Base-by-base conservation (phyloP, 371 early-diverging fungal species). In the Haplosporangium sp. region DNA sequence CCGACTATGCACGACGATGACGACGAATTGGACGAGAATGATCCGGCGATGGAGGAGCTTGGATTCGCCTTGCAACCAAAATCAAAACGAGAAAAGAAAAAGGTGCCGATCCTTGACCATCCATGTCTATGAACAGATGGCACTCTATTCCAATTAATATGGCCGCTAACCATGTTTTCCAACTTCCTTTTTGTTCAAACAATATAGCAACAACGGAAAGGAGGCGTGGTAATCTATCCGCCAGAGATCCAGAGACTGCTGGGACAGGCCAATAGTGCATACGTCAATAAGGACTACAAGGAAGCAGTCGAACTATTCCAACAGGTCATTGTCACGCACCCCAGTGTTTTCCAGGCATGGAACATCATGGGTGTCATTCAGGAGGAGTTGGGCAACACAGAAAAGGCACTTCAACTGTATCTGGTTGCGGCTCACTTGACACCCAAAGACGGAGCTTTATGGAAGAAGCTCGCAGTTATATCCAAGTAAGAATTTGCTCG, bases 381-480 rank as follows among this genome's bases (percentile, higher is more conserved):
- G 69, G 96, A 97, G 68, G 97, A 98, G 69, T 70, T 92, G 51
- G 94, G 95, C 10, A 91, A 95, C 47, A 66, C 74, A 14, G 85
- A 85, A 18, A 93, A 93, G 70, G 91, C 96, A 0, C 80, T 95
- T 43, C 91, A 93, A 62, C 79, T 95, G 16, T 91, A 92, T 62
- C 87, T 96, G 74, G 90, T 98, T 41, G 96, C 98, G 1, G 99
- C 98, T 6, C 96, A 96, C 61, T 81, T 99, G 74, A 87, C 89
- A 14, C 90, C 91, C 20, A 88, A 87, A 43, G 95, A 98, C 69
- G 83, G 82, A 0, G 76, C 74, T 4, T 70, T 96, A 37, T 99
- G 99, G 99, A 92, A 93, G 64, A 91, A 93, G 68, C 84, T 97
- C 20, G 95, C 88, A 46, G 74, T 81, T 40, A 90, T 90, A 53